phyloP scores from a whole-genome alignment of 371 early-diverging fungal species.

The Chytridium lagenaria region DNA sequence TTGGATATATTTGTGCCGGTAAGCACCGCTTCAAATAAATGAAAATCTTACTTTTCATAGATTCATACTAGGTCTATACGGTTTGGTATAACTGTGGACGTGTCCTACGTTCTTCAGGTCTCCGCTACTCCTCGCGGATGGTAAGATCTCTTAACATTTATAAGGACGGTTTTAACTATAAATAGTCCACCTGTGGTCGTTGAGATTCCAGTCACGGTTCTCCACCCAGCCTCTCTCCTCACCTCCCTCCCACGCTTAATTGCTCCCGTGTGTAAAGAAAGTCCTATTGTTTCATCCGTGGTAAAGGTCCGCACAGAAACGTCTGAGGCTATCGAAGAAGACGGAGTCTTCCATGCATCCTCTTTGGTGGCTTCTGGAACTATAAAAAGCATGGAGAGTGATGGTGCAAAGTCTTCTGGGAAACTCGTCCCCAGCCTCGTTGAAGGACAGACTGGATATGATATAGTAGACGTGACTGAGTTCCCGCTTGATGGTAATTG shows the following conservation, averaged over 20 bases:
- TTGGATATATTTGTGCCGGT: slow-evolving; percentile 50
- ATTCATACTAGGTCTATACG: slow-evolving; percentile 40
- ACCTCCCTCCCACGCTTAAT: slow-evolving; percentile 6
- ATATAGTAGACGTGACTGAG: background rate
- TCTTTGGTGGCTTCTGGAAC: background rate
- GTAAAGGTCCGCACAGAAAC: too few species aligned
- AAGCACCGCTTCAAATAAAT: too few species aligned
- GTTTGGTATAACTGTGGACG: slow-evolving; percentile 45
- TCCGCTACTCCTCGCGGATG: slow-evolving; percentile 31
- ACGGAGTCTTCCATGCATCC: too few species aligned
- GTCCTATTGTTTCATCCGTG: too few species aligned
- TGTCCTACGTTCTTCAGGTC: slow-evolving; percentile 52
- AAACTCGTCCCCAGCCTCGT: background rate
- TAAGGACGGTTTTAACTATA: background rate
- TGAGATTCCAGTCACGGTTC: slow-evolving; percentile 52
- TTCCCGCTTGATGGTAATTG: slow-evolving; percentile 1
- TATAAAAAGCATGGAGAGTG: background rate
- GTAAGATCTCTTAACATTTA: too few species aligned
- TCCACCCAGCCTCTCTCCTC: slow-evolving; percentile 50
- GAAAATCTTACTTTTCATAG: too few species aligned
- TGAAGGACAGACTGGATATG: background rate
- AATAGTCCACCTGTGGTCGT: slow-evolving; percentile 27
- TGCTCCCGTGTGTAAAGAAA: background rate
- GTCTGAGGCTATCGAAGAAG: too few species aligned
- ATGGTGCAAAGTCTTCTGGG: background rate